Percentiles rank a stretch among this genome's conserved stretches.
phyloP scores from a whole-genome alignment of 73 alveolate genomes.

The Paramecium octaurelia region DNA sequence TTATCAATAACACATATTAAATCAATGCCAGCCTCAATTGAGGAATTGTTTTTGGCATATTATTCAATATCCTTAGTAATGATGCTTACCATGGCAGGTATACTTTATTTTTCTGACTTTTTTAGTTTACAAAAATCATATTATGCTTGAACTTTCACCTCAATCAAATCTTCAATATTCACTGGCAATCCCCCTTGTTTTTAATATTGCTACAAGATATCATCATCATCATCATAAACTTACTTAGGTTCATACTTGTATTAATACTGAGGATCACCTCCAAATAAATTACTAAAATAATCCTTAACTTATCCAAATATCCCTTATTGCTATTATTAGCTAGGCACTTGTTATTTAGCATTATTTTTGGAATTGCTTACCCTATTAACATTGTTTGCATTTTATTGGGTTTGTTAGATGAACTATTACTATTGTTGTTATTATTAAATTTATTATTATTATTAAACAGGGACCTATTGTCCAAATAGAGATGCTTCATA shows the following conservation, averaged over 20 bases:
- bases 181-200: not conserved
- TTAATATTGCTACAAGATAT: not conserved
- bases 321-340: not conserved
- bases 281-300: not conserved
- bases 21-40: conserved; percentile 41
- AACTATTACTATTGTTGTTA: not conserved
- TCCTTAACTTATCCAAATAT: not conserved
- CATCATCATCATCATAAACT: not conserved
- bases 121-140: conserved; percentile 8
- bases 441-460: not conserved
- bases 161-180: not conserved
- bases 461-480: not conserved
- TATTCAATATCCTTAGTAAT: not conserved
- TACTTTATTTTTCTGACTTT: not conserved
- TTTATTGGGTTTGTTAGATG: not conserved
- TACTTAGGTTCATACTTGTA: not conserved
- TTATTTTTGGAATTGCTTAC: not conserved
- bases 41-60: not conserved
- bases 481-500: not conserved
- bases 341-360: not conserved
- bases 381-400: not conserved
- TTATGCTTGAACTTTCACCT: not conserved
- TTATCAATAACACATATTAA: conserved; percentile 60
- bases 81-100: conserved; percentile 12
- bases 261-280: not conserved